Base-by-base conservation (phyloP, 2,329 filamentous ascomycete genomes). In the Neobulgaria alba region DNA sequence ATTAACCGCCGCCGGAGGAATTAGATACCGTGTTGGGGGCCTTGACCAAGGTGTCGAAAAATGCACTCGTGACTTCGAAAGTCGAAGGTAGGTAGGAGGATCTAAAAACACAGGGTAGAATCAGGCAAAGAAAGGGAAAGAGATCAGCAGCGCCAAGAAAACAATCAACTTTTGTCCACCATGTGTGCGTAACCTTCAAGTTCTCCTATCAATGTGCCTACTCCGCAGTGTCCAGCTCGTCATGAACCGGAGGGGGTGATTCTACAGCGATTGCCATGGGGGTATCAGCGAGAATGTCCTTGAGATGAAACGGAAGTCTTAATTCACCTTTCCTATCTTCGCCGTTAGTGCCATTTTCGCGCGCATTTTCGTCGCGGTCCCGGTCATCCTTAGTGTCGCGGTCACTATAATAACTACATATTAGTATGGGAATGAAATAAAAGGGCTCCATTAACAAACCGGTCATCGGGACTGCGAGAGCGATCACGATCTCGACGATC, bases 191-290 rank as follows among this genome's bases (percentile, higher is more conserved):
- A 50, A 26, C 23, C 23, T 26, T n/a, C 7, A 26, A 26, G 12
- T 46, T 48, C 50, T 46, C 43, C 48, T 19, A 46, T 41, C 38
- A 41, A 57, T 51, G 50, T 57, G 49, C 52, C 56, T 69, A 81
- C 68, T 96, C 92, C 58, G 89, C 90, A 60, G 92, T 89, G 64
- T 98, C 92, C 61, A 96, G 77, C 61, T 98, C 92, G 63, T 98
- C 92, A 59, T 95, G 87, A 55, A 79, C 82, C 49, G 85, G 81
- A 49, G 85, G 78, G 53, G 86, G 83, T 56, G 85, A 86, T 53
- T 93, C 87, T 57, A 82, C 68, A 60, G 75, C 70, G 71, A 55
- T 55, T 58, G 48, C 57, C 47, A 52, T 29, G 38, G 19, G 34
- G 33, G 39, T 48, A 56, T 56, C 44, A 57, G 53, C 43, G 39